Evolutionary conservation across 768 basidiomycete species (phyloP).

Genomic region (Boletus rubroflammeus): DNA sequence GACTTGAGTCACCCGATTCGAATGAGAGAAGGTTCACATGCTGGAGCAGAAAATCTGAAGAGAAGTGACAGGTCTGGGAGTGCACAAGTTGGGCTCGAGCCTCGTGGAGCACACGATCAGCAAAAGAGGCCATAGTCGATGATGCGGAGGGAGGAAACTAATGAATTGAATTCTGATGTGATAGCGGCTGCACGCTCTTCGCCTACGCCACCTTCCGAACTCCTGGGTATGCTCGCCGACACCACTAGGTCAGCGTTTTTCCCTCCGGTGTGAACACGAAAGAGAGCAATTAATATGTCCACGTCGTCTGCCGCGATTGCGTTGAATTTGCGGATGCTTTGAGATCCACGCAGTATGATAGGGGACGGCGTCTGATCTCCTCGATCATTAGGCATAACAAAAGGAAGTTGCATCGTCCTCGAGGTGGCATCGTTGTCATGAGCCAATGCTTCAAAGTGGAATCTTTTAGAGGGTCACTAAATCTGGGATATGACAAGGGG

Average conservation of each 20-base stretch:
- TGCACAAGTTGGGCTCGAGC: neutral
- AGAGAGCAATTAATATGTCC: constrained; percentile 75
- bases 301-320: constrained; percentile 58
- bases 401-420: constrained; percentile 41
- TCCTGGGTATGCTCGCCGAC: constrained; percentile 77
- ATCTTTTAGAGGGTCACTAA: constrained; percentile 46
- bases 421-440: constrained; percentile 80
- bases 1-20: neutral
- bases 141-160: constrained; percentile 61
- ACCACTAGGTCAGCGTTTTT: constrained; percentile 81
- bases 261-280: constrained; percentile 51
- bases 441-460: constrained; percentile 86
- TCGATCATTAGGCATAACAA: constrained; percentile 38
- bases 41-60: neutral
- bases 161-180: constrained; percentile 47
- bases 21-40: neutral
- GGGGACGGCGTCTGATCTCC: constrained; percentile 55
- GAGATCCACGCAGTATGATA: constrained; percentile 63
- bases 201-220: constrained; percentile 28
- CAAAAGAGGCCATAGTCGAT: constrained; percentile 69
- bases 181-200: constrained; percentile 31
- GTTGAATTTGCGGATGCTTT: constrained; percentile 78
- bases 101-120: constrained; percentile 29
- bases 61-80: constrained; percentile 1
- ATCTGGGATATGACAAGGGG: constrained; percentile 1